Percentiles rank a stretch among this genome's conserved stretches.
These are phyloP conservation scores for Apiotrichum akiyoshidainum DNA, from an alignment of 1,284 basidiomycete genomes.

Conservation along the genomic window DNA sequence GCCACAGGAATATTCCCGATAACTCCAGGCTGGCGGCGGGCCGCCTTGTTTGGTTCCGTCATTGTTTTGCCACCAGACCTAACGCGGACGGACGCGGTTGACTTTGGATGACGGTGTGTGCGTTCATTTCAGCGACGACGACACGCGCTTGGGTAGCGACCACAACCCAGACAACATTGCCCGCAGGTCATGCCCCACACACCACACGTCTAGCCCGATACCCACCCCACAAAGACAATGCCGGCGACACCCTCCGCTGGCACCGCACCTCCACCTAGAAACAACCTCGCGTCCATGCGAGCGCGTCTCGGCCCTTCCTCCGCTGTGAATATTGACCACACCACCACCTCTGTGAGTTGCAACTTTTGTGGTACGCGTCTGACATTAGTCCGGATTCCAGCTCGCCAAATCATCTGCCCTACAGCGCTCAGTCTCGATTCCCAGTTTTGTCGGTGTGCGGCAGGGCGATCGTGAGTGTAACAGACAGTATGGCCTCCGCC, in stretches of 20 bases:
- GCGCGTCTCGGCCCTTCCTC: not conserved
- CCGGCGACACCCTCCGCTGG: not conserved
- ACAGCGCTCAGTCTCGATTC: not conserved
- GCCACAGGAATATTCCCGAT: not conserved
- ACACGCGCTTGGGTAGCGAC: no score
- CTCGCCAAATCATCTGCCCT: not conserved
- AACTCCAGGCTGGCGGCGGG: not conserved
- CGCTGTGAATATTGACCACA: not conserved
- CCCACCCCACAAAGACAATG: no score
- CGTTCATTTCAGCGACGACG: no score
- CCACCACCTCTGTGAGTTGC: no score
- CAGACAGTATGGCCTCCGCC: not conserved
- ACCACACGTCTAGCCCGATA: no score
- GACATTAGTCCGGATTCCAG: conserved; percentile 3
- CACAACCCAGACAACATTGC: no score
- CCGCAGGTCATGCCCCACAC: no score
- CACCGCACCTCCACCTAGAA: not conserved
- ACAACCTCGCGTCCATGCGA: conserved; percentile 8
- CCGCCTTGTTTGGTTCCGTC: conserved; percentile 1
- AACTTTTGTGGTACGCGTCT: not conserved
- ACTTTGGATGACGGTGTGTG: not conserved
- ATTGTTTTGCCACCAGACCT: not conserved
- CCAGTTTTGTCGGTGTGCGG: not conserved
- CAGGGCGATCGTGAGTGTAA: not conserved
- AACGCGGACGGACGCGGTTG: not conserved